Evolutionary conservation across 1,284 basidiomycete genomes (phyloP), one percentile per base, ranked within the genome.

Genomic region (Melampsora abietis-canadensis): DNA sequence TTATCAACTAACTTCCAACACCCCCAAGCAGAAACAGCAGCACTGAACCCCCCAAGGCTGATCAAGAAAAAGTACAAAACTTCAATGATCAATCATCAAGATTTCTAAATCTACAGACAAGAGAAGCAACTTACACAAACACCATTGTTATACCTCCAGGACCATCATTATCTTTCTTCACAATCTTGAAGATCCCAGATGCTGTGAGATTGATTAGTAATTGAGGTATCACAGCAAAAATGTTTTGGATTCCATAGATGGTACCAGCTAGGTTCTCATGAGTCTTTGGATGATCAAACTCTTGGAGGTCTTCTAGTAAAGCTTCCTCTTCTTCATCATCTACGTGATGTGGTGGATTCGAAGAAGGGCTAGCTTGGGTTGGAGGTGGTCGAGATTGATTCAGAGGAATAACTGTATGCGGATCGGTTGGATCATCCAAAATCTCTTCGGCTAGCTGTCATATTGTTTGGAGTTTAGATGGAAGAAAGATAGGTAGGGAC

Each of bases 241-340:
- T 63, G 51, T 81, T 81, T 69, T 82, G 81, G 30, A 82, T 81
- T 31, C 81, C 81, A 4, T 81, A 68, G 14, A 82, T 79, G 2
- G 81, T 82, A 4, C 80, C 81, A 15, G 78, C 81, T 37, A 73
- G n/a, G 5, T 65, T 34, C 21, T 30, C 47, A 40, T 46, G 62
- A 34, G 24, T 34, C n/a, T 47, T 12, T 46, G 48, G 48, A 19
- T n/a, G 21, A 27, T 48, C 24, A 4, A 27, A n/a, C 7, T 2
- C 8, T n/a, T 10, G 17, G 2, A 47, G 17, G 10, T 70, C 68
- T 5, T 62, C 59, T 15, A 62, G 7, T 31, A 62, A 19, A 34
- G 10, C 40, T 3, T 48, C 57, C 47, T 31, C 37, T 19, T 62
- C 68, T 12, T n/a, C 27, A 34, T 62, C 59, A 44, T 62, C 68